These are phyloP conservation scores for Beauveria sp. DNA, from an alignment of 2,329 filamentous ascomycete species.

Conservation along the genomic window DNA sequence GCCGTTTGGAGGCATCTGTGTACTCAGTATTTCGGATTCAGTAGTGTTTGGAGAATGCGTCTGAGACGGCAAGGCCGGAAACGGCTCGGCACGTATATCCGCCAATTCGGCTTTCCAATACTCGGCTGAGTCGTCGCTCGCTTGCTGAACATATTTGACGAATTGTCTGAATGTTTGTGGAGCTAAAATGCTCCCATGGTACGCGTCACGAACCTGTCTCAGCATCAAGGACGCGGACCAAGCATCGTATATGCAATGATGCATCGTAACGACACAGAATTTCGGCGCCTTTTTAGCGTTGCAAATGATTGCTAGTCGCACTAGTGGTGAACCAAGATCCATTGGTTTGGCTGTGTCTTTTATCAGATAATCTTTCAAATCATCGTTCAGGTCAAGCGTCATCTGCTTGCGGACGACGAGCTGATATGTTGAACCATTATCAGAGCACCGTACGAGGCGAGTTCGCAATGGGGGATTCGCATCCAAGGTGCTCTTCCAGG, in stretches of 20 bases:
- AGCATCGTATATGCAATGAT: slow-evolving; percentile 1
- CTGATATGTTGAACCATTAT: background rate
- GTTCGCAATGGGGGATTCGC: background rate
- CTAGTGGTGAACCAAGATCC: background rate
- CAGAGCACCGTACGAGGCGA: background rate
- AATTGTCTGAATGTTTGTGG: background rate
- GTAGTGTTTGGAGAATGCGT: slow-evolving; percentile 17
- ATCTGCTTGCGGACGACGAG: background rate
- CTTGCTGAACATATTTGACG: background rate
- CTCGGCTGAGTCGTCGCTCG: background rate
- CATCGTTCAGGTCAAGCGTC: background rate
- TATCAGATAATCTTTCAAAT: background rate
- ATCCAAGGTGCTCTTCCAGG: background rate
- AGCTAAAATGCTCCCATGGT: background rate
- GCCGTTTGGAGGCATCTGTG: background rate
- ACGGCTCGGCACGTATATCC: slow-evolving; percentile 29
- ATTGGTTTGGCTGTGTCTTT: background rate
- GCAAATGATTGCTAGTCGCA: background rate
- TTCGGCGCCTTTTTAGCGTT: background rate
- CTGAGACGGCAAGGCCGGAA: slow-evolving; percentile 25
- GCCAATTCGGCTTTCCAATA: background rate
- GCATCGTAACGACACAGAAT: background rate
- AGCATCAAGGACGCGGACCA: background rate
- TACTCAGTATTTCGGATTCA: background rate
- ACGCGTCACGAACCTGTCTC: background rate